Evolutionary conservation across 306 rosid genomes (phyloP).

Genomic region (Quercus bicolor): DNA sequence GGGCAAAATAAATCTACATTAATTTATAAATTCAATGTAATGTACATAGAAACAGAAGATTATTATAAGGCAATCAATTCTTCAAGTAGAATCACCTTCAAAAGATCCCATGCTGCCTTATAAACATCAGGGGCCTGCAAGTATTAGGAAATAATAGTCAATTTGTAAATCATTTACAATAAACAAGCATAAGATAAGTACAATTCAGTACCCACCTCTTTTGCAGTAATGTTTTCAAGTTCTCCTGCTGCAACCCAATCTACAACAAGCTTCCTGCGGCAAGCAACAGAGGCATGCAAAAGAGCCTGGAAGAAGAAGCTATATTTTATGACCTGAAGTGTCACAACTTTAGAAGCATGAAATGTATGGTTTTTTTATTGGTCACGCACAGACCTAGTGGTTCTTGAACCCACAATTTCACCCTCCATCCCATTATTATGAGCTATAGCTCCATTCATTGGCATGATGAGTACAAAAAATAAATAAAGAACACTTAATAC

Average conservation of each 20-base stretch:
- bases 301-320: constrained; percentile 58
- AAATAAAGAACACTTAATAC: neutral
- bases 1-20: constrained; percentile 8
- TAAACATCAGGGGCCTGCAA: constrained; percentile 60
- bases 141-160: constrained; percentile 16
- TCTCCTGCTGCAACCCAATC: constrained; percentile 87
- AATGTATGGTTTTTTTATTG: neutral
- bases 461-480: too few relatives aligned
- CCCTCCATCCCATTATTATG: too few relatives aligned
- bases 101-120: constrained; percentile 73
- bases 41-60: neutral
- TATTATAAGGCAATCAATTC: neutral
- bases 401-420: too few relatives aligned
- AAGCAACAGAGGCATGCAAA: constrained; percentile 74
- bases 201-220: constrained; percentile 45
- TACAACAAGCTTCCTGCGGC: constrained; percentile 54
- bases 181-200: neutral
- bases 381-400: too few relatives aligned
- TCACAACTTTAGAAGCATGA: neutral
- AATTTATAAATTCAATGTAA: constrained; percentile 1
- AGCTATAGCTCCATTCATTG: too few relatives aligned
- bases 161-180: neutral
- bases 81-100: constrained; percentile 51
- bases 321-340: constrained; percentile 19
- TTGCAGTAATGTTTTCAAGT: constrained; percentile 57